Conservation (phyloP, 2,329 filamentous ascomycete genomes). For the Fusarium ramigenum region DNA sequence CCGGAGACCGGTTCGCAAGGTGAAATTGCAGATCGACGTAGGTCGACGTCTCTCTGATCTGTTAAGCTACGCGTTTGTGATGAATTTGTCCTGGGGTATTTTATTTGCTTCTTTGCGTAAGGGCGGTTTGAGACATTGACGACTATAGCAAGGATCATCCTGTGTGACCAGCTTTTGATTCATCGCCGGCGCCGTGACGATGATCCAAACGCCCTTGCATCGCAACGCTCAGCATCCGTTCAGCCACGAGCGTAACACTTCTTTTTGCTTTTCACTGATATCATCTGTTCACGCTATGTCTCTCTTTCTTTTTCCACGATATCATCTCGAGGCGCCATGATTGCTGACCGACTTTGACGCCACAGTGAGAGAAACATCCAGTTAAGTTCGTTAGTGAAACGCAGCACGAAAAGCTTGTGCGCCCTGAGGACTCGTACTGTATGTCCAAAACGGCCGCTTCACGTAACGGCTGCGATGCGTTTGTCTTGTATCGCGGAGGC, state of each 20-base stretch:
- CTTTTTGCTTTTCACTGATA: background rate
- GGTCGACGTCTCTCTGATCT: background rate
- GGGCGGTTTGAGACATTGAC: constrained; percentile 14
- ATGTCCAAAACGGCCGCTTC: background rate
- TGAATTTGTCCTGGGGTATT: background rate
- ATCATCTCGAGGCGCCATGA: background rate
- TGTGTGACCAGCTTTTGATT: background rate
- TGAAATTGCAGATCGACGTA: constrained; percentile 19
- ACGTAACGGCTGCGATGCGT: background rate
- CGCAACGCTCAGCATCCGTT: background rate
- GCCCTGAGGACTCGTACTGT: background rate
- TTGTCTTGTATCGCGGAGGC: background rate
- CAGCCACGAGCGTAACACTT: background rate
- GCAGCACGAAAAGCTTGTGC: background rate
- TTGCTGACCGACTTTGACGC: background rate
- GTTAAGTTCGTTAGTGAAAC: background rate
- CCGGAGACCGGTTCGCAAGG: background rate
- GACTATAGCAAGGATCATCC: constrained; percentile 16
- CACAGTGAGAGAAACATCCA: background rate
- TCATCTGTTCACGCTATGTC: background rate
- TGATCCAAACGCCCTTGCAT: constrained; percentile 23
- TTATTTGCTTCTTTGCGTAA: constrained; percentile 22
- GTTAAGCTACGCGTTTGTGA: background rate
- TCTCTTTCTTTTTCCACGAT: background rate
- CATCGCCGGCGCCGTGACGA: background rate